Percentiles rank a stretch among this genome's conserved stretches.
Evolutionary conservation across 2,329 filamentous ascomycete species (phyloP).

Genomic region (Cryphonectria nitschkei): DNA sequence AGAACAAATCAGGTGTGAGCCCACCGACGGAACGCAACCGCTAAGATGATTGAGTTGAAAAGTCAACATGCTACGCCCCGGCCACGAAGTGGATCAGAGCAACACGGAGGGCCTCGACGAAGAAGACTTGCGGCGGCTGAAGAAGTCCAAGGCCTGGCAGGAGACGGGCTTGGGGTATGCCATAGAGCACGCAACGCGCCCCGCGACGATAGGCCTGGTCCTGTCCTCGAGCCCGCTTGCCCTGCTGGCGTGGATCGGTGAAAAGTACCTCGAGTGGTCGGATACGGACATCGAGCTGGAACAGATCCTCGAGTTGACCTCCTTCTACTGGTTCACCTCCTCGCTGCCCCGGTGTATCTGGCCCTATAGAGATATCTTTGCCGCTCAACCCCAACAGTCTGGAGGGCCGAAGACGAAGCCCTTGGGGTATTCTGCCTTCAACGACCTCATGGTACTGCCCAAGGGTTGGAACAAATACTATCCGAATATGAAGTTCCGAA

Average conservation of each 20-base stretch:
- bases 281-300: constrained; percentile 44
- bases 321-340: constrained; percentile 60
- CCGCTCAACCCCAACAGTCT: not conserved
- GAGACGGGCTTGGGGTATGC: constrained; percentile 53
- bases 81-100: not conserved
- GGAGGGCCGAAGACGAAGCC: constrained; percentile 41
- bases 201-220: constrained; percentile 59
- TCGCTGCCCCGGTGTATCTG: constrained; percentile 53
- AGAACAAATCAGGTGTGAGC: too few species aligned
- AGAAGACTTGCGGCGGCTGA: constrained; percentile 43
- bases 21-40: too few species aligned
- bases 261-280: constrained; percentile 59
- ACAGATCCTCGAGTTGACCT: constrained; percentile 52
- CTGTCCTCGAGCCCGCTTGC: constrained; percentile 58
- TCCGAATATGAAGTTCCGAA: constrained; percentile 30
- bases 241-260: constrained; percentile 59
- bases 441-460: constrained; percentile 46
- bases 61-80: not conserved
- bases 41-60: too few species aligned
- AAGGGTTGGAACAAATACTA: constrained; percentile 37
- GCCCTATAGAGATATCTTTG: constrained; percentile 47
- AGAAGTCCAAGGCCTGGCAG: constrained; percentile 44
- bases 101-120: constrained; percentile 30
- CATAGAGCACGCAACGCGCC: constrained; percentile 55
- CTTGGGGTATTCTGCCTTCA: constrained; percentile 51